Evolutionary conservation across 1,284 basidiomycete species (phyloP), one percentile per base, ranked within the genome.

Genomic region (Moesziomyces aphidis): DNA sequence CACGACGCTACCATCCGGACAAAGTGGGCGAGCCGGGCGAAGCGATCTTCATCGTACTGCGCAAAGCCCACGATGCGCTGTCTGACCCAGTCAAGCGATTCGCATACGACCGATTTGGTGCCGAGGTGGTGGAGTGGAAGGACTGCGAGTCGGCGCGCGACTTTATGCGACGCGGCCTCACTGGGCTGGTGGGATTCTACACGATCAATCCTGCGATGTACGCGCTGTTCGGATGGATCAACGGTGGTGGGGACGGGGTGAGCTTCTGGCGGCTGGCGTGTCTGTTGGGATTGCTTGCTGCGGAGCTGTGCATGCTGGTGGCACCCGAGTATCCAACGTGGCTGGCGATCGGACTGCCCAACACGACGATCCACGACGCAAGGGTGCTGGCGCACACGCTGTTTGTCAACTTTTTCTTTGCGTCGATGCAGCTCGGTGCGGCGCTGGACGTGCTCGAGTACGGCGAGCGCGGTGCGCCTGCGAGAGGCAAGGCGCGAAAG

Each of bases 31-130:
- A 86, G 0, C 85, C 86, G n/a, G 90, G 90, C 3, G 89, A 90
- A 64, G 87, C 87, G 6, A 68, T 90, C 49, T 95, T 95, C 81
- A 92, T 94, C 61, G 81, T 86, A 28, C 89, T 92, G 2, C 87
- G 93, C 55, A 89, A 90, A 75, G 92, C 91, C 21, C 94, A 91
- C 79, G 93, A 95, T 81, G 90, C 90, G 0, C 85, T 95, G 34
- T 92, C 90, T 64, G 89, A 94, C 75, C 92, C 93, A 0, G 87
- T 89, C 1, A 90, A 90, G 62, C 86, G 93, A 50, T 94, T 93
- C 86, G 93, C 93, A 0, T 95, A 95, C 83, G 93, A 95, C 55
- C 77, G 92, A 63, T 95, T 95, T 79, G 93, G 93, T 0, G 90
- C 91, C 4, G 89, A 90, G 31, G 90, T 91, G 3, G 74, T 93